These are phyloP conservation scores for Termitomyces eurrhizus DNA, from an alignment of 768 basidiomycete genomes.

Conservation along the genomic window DNA sequence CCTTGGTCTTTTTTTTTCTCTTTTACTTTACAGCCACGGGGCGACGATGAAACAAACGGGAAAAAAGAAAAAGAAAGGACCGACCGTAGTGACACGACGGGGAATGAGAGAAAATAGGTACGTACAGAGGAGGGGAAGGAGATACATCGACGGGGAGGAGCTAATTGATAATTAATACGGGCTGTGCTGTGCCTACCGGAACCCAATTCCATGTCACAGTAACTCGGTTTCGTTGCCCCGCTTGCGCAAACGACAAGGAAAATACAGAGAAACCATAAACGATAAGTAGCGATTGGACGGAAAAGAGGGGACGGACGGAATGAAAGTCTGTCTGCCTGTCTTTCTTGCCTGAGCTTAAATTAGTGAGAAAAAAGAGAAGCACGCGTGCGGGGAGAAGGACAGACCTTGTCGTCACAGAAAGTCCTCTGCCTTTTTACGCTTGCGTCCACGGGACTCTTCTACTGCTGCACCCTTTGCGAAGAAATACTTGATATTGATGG, in stretches of 20 bases:
- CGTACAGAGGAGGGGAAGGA: neutral
- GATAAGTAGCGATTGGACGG: conserved; percentile 11
- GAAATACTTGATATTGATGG: conserved; percentile 60
- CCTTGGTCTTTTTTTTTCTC: neutral
- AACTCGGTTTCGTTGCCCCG: neutral
- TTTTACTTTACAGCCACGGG: no score
- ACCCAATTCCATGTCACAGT: neutral
- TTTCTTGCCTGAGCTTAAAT: neutral
- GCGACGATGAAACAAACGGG: neutral
- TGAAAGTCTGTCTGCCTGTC: conserved; percentile 14
- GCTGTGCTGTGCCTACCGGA: conserved; percentile 11
- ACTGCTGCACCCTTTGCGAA: conserved; percentile 36
- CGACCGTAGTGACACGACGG: conserved; percentile 3
- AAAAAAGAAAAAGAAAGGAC: neutral
- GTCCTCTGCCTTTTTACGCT: conserved; percentile 84
- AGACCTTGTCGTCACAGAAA: conserved; percentile 47
- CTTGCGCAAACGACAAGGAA: neutral
- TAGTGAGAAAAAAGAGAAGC: neutral
- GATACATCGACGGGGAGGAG: neutral
- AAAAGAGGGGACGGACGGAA: conserved; percentile 29
- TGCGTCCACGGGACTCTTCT: conserved; percentile 75
- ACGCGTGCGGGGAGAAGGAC: neutral
- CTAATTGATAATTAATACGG: neutral
- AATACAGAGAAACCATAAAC: neutral
- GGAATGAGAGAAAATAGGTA: neutral